Base-by-base conservation (phyloP, 306 rosid genomes). In the Lotus japonicus region DNA sequence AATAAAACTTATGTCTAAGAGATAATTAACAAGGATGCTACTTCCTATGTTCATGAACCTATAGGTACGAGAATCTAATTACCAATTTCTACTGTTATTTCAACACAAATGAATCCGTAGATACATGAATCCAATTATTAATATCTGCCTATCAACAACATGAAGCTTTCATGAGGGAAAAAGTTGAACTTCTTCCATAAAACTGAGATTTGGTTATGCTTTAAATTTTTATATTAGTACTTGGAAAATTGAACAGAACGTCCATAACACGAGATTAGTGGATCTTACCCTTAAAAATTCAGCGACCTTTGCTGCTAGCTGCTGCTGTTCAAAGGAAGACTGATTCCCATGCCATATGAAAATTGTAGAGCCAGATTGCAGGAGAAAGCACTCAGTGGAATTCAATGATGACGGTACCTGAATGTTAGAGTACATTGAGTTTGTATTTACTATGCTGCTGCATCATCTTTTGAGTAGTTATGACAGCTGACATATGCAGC, bases 281-380 rank as follows among this genome's bases (percentile, higher is more conserved):
- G 73, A 72, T 13, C 59, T 57, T 71, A 94, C 98, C 96, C 87
- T 90, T 78, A 94, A 59, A 86, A 90, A 85, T 66, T 86, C 98
- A 46, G 90, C 90, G 28, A 90, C 89, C 80, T 88, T 94, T 81
- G 95, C 85, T 45, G 92, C 96, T 61, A 83, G 72, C 76, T 86
- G 97, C 71, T 88, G 97, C 86, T 94, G 97, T 70, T 90, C 98
- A 68, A 79, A 44, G 16, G 92, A 77, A 78, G 89, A 67, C 71
- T 94, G 92, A 68, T 81, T 90, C 73, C 97, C 98, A 58, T 85
- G 95, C 98, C 98, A 94, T 58, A 68, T 41, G 81, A 86, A 90
- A 63, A 88, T 62, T 70, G 90, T 71, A 71, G 96, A 83, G 68
- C 97, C 86, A 63, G 97, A 83, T 86, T 94, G 98, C 76, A 90